Evolutionary conservation across 2,329 filamentous ascomycete genomes (phyloP).

Genomic region (Achaetomium macrosporum): DNA sequence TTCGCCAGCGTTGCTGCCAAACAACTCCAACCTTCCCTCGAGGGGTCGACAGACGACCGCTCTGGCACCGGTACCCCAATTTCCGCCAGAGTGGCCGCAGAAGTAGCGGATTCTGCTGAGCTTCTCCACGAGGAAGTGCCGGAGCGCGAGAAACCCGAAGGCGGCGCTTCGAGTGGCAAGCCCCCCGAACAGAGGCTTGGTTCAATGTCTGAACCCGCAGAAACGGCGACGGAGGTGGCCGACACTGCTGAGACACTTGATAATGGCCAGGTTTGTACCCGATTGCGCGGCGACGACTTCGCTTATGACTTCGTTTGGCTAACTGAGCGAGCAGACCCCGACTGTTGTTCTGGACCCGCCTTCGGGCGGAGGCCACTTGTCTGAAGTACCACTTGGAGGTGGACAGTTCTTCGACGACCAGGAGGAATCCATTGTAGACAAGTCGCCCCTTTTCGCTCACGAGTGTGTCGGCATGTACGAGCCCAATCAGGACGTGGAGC

Average conservation of each 20-base stretch:
- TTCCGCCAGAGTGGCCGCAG: conserved; percentile 28
- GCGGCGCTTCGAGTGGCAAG: conserved; percentile 21
- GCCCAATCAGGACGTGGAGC: conserved; percentile 8
- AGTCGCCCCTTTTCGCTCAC: conserved; percentile 42
- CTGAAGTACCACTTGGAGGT: neutral
- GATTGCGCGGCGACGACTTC: neutral
- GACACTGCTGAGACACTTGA: conserved; percentile 37
- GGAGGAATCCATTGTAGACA: conserved; percentile 19
- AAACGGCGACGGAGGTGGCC: conserved; percentile 36
- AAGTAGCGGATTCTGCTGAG: conserved; percentile 33
- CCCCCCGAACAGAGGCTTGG: conserved; percentile 29
- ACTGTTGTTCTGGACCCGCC: conserved; percentile 14
- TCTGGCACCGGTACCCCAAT: conserved; percentile 27
- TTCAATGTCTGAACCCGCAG: conserved; percentile 37
- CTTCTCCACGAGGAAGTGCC: conserved; percentile 29
- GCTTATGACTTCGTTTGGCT: neutral
- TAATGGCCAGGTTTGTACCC: conserved; percentile 17
- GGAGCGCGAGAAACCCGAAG: conserved; percentile 15
- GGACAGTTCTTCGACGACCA: conserved; percentile 18
- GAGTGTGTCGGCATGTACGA: conserved; percentile 40
- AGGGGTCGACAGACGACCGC: conserved; percentile 2
- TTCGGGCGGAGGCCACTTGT: conserved; percentile 11
- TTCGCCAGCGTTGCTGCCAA: conserved; percentile 5
- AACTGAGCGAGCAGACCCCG: conserved; percentile 7
- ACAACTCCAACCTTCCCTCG: conserved; percentile 2